Conservation (phyloP, 495 filamentous ascomycete species). For the Xylaria nigripes region DNA sequence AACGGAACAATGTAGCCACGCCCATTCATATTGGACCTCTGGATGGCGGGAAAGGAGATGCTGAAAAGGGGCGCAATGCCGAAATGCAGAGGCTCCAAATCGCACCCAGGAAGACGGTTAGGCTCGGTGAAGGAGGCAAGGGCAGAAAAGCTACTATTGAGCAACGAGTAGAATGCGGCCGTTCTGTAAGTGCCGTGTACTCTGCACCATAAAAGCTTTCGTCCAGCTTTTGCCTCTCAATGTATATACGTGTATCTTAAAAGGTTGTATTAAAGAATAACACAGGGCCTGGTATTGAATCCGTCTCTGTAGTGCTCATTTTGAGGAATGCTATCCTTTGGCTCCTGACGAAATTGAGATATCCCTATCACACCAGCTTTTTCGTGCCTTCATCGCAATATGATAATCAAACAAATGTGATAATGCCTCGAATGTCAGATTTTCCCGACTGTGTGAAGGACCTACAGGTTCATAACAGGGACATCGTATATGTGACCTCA, state of each 20-base stretch:
- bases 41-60: conserved; percentile 43
- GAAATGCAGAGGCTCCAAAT: conserved; percentile 74
- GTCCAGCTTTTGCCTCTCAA: neutral
- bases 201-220: conserved; percentile 31
- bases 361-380: neutral
- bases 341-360: conserved; percentile 5
- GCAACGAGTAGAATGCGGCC: conserved; percentile 83
- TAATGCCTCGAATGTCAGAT: no score
- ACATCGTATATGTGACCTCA: no score
- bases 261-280: neutral
- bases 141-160: conserved; percentile 65
- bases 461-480: no score
- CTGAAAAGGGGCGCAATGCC: conserved; percentile 42
- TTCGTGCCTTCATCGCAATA: no score
- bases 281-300: neutral
- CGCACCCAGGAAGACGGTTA: conserved; percentile 65
- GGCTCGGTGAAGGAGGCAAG: conserved; percentile 51
- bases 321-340: neutral
- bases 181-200: conserved; percentile 77
- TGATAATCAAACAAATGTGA: no score
- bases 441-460: no score
- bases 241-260: conserved; percentile 10
- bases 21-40: conserved; percentile 76
- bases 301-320: neutral
- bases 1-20: conserved; percentile 63